A percentile compares a stretch with the other conserved stretches of the same genome.
These are phyloP conservation scores for Rubroboletus pulcherrimus DNA, from an alignment of 768 basidiomycete genomes.

Conservation along the genomic window DNA sequence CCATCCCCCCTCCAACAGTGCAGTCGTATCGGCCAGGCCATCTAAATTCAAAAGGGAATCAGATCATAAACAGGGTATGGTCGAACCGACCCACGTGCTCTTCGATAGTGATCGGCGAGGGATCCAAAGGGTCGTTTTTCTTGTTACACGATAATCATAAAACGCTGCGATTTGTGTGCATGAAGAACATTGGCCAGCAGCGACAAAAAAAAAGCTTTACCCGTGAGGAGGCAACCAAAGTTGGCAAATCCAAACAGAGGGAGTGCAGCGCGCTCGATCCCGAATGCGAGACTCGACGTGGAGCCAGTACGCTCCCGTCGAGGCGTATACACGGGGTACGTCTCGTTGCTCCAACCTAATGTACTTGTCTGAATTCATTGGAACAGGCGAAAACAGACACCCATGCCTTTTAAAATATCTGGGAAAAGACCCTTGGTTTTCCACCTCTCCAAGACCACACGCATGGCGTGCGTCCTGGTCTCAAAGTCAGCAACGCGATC, in stretches of 20 bases:
- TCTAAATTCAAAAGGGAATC: conserved; percentile 5
- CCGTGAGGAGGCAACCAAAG: conserved; percentile 42
- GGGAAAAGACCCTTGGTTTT: conserved; percentile 12
- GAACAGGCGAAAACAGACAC: not conserved
- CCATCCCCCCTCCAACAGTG: conserved; percentile 43
- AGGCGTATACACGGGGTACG: conserved; percentile 24
- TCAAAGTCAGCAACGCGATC: conserved; percentile 12
- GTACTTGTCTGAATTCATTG: not conserved
- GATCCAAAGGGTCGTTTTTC: conserved; percentile 35
- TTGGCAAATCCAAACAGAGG: conserved; percentile 44
- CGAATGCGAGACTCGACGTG: conserved; percentile 28
- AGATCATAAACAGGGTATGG: not conserved
- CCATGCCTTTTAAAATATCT: conserved; percentile 21
- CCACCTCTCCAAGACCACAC: conserved; percentile 15
- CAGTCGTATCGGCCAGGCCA: conserved; percentile 39
- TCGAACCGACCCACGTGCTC: conserved; percentile 33
- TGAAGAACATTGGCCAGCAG: not conserved
- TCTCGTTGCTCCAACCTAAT: conserved; percentile 25
- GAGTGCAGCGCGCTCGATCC: conserved; percentile 41
- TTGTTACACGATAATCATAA: conserved; percentile 30
- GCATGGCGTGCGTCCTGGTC: conserved; percentile 15
- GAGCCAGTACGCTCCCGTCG: conserved; percentile 2
- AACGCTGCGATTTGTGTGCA: conserved; percentile 26
- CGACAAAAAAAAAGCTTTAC: conserved; percentile 17
- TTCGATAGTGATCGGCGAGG: conserved; percentile 40